Conservation (phyloP, 345 rosid genomes). For the Citropsis articulata region DNA sequence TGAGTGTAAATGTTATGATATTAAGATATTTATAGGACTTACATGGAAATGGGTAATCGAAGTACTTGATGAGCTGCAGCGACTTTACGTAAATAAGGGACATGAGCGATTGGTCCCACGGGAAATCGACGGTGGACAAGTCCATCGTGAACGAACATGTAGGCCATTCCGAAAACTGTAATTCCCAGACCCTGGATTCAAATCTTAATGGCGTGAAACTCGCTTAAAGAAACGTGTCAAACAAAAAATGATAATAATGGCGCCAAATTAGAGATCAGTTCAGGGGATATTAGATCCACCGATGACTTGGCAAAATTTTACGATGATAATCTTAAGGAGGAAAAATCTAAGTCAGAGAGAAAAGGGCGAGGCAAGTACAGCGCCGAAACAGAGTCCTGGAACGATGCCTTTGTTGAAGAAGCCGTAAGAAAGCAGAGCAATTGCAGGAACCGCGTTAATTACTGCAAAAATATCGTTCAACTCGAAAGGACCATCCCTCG, state of each 20-base stretch:
- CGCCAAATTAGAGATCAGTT: not conserved
- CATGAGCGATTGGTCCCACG: conserved; percentile 60
- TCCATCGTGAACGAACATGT: conserved; percentile 75
- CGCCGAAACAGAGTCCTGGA: conserved; percentile 69
- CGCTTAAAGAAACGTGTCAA: not conserved
- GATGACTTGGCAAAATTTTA: not conserved
- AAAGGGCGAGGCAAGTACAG: conserved; percentile 31
- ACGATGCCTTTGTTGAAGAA: conserved; percentile 46
- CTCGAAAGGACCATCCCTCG: conserved; percentile 64
- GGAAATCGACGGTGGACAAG: conserved; percentile 73
- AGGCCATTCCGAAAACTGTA: conserved; percentile 69
- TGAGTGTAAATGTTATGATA: not conserved
- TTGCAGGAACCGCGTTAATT: conserved; percentile 58
- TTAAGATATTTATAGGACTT: not conserved
- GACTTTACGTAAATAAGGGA: conserved; percentile 54
- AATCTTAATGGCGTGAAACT: too few species aligned
- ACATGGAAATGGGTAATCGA: not conserved
- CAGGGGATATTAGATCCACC: not conserved
- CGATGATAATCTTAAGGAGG: not conserved
- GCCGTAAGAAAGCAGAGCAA: conserved; percentile 47
- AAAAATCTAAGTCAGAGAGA: not conserved
- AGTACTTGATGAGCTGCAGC: conserved; percentile 70
- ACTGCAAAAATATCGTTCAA: conserved; percentile 60
- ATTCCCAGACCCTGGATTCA: conserved; percentile 54
- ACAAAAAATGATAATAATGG: not conserved